A percentile compares a stretch with the other conserved stretches of the same genome.
These are phyloP conservation scores for Petrea volubilis DNA, from an alignment of 257 asterid species.

Conservation along the genomic window DNA sequence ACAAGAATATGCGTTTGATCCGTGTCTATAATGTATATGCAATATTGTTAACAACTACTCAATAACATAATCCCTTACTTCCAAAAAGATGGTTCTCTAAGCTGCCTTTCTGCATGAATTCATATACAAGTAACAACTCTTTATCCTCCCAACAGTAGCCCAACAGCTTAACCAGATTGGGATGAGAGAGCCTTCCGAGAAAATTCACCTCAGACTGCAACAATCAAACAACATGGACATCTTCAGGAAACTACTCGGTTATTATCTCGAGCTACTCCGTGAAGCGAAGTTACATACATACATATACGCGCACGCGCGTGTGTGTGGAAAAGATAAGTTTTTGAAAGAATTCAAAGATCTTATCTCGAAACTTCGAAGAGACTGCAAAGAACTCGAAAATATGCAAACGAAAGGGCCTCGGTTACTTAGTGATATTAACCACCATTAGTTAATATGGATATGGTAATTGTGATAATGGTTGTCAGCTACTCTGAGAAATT, in stretches of 20 bases:
- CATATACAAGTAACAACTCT: conserved; percentile 79
- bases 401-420: too few species aligned
- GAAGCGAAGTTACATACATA: too few species aligned
- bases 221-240: background rate
- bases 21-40: background rate
- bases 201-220: conserved; percentile 79
- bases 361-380: too few species aligned
- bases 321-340: too few species aligned
- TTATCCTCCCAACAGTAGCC: conserved; percentile 80
- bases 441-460: too few species aligned
- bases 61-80: conserved; percentile 43
- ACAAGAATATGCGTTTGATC: background rate
- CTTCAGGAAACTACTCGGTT: background rate
- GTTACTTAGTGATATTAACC: too few species aligned
- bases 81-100: conserved; percentile 90
- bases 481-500: too few species aligned
- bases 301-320: too few species aligned
- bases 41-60: background rate
- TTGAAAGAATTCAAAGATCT: too few species aligned
- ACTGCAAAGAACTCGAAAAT: too few species aligned
- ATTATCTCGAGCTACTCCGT: too few species aligned
- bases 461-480: too few species aligned
- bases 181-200: conserved; percentile 78
- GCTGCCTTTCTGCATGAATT: conserved; percentile 90
- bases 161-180: conserved; percentile 75